Evolutionary conservation across 2,329 filamentous ascomycete species (phyloP).

Genomic region (Emmonsiellopsis sp.): DNA sequence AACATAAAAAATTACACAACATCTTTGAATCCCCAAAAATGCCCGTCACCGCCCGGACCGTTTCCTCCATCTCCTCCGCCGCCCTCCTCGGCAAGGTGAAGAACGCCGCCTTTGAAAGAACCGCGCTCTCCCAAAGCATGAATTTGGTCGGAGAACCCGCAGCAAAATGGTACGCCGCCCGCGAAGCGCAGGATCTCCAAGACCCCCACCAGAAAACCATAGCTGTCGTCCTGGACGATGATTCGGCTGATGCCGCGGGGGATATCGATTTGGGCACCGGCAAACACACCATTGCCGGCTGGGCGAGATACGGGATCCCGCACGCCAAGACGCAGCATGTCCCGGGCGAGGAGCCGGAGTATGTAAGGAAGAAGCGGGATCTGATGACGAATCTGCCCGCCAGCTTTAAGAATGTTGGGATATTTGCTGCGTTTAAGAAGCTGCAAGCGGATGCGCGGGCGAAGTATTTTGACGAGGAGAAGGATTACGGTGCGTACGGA

Average conservation of each 20-base stretch:
- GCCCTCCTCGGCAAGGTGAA: background rate
- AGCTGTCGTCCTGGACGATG: background rate
- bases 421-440: background rate
- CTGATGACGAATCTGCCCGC: background rate
- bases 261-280: background rate
- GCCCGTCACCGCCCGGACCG: background rate
- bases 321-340: background rate
- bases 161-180: conserved; percentile 1
- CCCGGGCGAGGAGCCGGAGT: background rate
- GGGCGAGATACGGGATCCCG: background rate
- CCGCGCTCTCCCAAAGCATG: background rate
- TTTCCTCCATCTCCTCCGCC: background rate
- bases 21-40: background rate
- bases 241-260: background rate
- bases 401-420: background rate
- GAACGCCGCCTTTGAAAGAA: background rate
- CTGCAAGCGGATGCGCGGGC: background rate
- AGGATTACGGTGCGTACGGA: conserved; percentile 4
- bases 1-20: too few relatives aligned
- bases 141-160: background rate
- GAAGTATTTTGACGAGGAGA: conserved; percentile 5
- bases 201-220: background rate
- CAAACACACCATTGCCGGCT: background rate
- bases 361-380: background rate
- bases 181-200: background rate